Base-by-base conservation (phyloP, 805 yeast genomes). In the Suhomyces vadensis region DNA sequence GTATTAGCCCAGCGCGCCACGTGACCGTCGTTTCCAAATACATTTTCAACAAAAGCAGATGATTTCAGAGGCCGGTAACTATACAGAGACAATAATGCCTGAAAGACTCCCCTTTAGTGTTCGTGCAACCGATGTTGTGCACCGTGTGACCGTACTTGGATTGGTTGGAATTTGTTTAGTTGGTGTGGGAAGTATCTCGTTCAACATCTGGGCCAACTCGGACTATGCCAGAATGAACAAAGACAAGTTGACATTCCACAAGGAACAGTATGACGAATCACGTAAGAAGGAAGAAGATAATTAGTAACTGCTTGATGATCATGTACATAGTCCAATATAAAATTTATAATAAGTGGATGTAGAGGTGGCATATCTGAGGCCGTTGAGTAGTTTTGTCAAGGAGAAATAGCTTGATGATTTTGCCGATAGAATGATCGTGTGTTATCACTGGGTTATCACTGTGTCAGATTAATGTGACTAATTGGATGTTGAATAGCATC, bases 111-210 rank as follows among this genome's bases (percentile, higher is more conserved):
- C 77, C 39, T 60, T 67, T 38, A 58, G 64, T 44, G 77, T 71
- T 20, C 71, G 75, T 57, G 63, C 67, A 29, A 71, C 77, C 40
- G 77, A 71, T 51, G 64, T 64, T 31, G 58, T 71, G 24, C 77
- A 71, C 56, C 65, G 77, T 58, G 51, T 67, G 27, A 58, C 74
- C 5, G 74, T 71, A 7, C 64, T 69, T 29, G 74, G 71, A 6
- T 53, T 67, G 37, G 65, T 67, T 24, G 75, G 76, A 2, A 61
- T 71, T 52, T 66, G 71, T 51, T 64, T 65, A 41, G 65, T 66
- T 42, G 76, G 75, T 10, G 36, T 65, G 19, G 75, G 74, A 23
- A 56, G 71, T 44, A 63, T 70, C 23, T 27, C 63, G 6, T 71
- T 67, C 58, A 72, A 72, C 53, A 44, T 72, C 22, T 72, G 64